Conservation (phyloP, 2,329 filamentous ascomycete species). For the Tolypocladium ovalisporum region DNA sequence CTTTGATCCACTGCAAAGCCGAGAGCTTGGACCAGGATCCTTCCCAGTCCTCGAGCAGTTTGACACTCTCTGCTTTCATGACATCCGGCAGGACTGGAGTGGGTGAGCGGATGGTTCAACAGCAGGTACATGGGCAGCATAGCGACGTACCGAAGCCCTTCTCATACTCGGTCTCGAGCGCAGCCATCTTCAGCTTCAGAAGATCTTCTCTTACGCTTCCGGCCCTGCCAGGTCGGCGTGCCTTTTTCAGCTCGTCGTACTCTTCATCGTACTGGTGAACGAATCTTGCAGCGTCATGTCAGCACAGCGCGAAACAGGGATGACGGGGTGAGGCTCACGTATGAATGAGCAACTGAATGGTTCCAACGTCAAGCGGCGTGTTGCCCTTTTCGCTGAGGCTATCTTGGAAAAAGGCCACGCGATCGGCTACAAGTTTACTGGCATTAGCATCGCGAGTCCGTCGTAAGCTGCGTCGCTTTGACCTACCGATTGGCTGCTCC, state of each 20-base stretch:
- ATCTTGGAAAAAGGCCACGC: conserved; percentile 56
- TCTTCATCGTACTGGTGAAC: conserved; percentile 63
- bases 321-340: conserved; percentile 33
- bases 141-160: conserved; percentile 60
- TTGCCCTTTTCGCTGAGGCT: conserved; percentile 38
- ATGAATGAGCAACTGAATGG: conserved; percentile 51
- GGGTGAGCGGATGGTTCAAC: neutral
- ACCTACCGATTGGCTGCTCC: conserved; percentile 62
- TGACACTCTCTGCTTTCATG: conserved; percentile 51
- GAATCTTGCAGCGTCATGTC: conserved; percentile 33
- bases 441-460: neutral
- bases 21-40: conserved; percentile 74
- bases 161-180: conserved; percentile 68
- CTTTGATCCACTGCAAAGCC: conserved; percentile 64
- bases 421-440: conserved; percentile 16
- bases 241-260: conserved; percentile 51
- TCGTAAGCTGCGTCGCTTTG: neutral
- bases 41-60: conserved; percentile 63
- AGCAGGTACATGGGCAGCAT: neutral
- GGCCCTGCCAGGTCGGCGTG: conserved; percentile 68
- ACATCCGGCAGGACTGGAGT: conserved; percentile 61
- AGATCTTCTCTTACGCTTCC: conserved; percentile 67
- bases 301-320: conserved; percentile 8
- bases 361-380: conserved; percentile 38
- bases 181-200: conserved; percentile 58